These are phyloP conservation scores for Phytopythium delawarense DNA, from an alignment of 352 stramenopile species.

Conservation along the genomic window DNA sequence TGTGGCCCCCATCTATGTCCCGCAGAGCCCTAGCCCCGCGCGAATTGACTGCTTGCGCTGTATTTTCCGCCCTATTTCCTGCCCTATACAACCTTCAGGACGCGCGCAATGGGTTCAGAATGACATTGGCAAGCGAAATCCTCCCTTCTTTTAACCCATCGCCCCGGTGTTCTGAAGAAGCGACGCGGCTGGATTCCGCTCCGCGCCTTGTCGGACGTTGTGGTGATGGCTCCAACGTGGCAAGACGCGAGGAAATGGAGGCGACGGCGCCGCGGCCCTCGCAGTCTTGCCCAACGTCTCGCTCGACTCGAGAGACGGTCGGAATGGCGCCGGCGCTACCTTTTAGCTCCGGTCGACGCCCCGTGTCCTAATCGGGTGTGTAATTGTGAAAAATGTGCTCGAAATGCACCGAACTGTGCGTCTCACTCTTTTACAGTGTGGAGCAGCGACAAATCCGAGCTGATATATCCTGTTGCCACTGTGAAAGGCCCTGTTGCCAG, in stretches of 20 bases:
- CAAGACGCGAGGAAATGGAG: too few species aligned
- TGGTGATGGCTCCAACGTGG: too few species aligned
- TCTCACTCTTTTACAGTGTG: not conserved
- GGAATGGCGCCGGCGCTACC: too few species aligned
- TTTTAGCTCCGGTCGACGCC: too few species aligned
- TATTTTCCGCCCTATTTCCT: not conserved
- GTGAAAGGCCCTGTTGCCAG: not conserved
- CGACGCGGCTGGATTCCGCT: not conserved
- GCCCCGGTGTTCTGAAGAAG: not conserved
- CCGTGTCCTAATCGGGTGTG: not conserved
- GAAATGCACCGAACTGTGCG: constrained; percentile 1
- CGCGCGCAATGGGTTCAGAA: not conserved
- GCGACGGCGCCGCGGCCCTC: too few species aligned
- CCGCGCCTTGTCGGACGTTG: not conserved
- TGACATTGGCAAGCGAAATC: not conserved
- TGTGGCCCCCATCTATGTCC: not conserved
- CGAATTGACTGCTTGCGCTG: not conserved
- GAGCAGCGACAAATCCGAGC: not conserved
- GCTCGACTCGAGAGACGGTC: too few species aligned
- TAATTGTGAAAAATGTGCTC: not conserved
- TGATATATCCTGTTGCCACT: not conserved
- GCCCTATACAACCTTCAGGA: not conserved
- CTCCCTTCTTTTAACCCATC: not conserved
- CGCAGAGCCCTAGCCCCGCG: not conserved
- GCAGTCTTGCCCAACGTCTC: too few species aligned